Evolutionary conservation across 2,329 filamentous ascomycete species (phyloP).

Genomic region (Raffaelea albimanens): DNA sequence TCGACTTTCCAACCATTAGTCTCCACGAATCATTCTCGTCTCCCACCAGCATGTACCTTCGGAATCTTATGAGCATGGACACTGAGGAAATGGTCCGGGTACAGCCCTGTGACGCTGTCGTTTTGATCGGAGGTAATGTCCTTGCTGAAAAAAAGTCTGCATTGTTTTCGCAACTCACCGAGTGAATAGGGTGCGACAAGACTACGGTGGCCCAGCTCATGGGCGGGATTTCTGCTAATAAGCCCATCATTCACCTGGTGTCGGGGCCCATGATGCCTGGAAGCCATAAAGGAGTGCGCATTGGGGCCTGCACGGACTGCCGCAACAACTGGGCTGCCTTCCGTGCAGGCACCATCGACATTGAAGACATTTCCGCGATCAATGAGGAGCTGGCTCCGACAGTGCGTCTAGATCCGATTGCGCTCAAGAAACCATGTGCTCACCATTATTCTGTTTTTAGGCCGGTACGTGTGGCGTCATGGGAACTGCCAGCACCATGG

Average conservation of each 20-base stretch:
- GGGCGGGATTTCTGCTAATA: constrained; percentile 67
- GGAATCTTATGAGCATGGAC: constrained; percentile 72
- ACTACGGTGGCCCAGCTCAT: constrained; percentile 66
- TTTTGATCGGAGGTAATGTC: constrained; percentile 61
- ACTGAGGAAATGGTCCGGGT: constrained; percentile 70
- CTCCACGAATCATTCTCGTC: constrained; percentile 59
- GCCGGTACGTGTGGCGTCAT: constrained; percentile 81
- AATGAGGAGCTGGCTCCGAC: constrained; percentile 68
- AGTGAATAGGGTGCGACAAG: constrained; percentile 70
- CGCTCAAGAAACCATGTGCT: too few relatives aligned
- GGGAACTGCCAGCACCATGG: constrained; percentile 89
- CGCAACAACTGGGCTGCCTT: constrained; percentile 65
- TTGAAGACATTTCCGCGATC: constrained; percentile 61
- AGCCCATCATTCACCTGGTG: constrained; percentile 57
- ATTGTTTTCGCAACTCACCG: too few relatives aligned
- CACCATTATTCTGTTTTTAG: too few relatives aligned
- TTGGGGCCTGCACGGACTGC: constrained; percentile 69
- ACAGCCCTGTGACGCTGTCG: constrained; percentile 59
- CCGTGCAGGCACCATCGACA: constrained; percentile 56
- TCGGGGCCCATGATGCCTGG: constrained; percentile 53
- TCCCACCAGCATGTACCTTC: constrained; percentile 65
- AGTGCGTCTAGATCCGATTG: too few relatives aligned
- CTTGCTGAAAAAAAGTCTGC: too few relatives aligned
- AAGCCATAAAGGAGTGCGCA: constrained; percentile 22
- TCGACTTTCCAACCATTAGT: constrained; percentile 68